Conservation (phyloP, 2,329 filamentous ascomycete species). For the Seiridium unicorne region DNA sequence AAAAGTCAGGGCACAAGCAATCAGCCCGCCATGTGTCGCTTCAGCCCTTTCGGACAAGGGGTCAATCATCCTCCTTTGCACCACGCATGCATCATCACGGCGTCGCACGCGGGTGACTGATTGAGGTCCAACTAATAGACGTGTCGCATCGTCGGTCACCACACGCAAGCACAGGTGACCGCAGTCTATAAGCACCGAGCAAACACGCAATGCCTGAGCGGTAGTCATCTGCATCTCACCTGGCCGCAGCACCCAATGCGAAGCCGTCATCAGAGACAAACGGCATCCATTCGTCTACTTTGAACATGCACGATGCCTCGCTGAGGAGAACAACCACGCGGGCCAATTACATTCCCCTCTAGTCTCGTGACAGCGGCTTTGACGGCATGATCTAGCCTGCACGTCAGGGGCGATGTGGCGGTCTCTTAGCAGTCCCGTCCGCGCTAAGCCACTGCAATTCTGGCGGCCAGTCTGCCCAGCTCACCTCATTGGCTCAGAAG, state of each 20-base stretch:
- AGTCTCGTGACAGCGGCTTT: background rate
- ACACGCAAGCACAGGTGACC: background rate
- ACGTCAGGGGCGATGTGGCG: background rate
- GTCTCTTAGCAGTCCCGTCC: background rate
- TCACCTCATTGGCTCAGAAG: background rate
- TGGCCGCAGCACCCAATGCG: background rate
- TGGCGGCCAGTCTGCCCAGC: background rate
- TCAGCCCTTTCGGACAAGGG: too few relatives aligned
- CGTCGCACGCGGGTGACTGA: too few relatives aligned
- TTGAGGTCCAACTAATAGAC: background rate
- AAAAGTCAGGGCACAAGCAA: too few relatives aligned
- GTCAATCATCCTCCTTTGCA: too few relatives aligned
- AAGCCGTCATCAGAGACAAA: background rate
- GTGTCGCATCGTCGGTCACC: background rate
- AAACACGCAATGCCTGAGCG: background rate
- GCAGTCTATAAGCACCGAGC: background rate
- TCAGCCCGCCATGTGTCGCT: too few relatives aligned
- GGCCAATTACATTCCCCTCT: too few relatives aligned
- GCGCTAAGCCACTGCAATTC: constrained; percentile 4
- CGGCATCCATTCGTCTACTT: background rate
- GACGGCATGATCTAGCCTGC: background rate
- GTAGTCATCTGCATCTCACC: background rate
- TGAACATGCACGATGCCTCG: background rate
- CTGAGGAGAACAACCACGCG: too few relatives aligned
- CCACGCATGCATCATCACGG: too few relatives aligned